Conservation (phyloP, 768 basidiomycete genomes). For the Cubamyces lactineus region DNA sequence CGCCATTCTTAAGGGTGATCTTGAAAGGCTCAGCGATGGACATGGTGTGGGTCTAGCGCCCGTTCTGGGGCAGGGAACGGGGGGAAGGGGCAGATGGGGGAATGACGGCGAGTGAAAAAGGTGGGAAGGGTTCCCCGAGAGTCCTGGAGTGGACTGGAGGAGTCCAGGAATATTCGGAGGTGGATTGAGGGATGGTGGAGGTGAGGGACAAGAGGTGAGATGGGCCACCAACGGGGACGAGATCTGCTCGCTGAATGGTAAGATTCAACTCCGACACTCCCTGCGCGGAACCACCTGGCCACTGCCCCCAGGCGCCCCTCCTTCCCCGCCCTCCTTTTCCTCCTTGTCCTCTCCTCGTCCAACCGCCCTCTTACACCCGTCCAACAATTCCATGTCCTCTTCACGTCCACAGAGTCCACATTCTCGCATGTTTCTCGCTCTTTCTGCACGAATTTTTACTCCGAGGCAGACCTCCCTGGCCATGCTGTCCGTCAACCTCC, state of each 20-base stretch:
- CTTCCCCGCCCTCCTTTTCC: background rate
- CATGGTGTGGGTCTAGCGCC: conserved; percentile 27
- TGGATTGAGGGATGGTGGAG: conserved; percentile 17
- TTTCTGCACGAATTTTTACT: background rate
- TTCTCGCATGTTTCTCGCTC: background rate
- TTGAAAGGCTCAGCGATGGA: conserved; percentile 45
- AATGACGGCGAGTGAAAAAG: conserved; percentile 7
- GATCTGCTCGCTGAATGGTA: conserved; percentile 34
- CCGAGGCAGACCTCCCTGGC: conserved; percentile 9
- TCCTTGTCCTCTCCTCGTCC: background rate
- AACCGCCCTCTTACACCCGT: background rate
- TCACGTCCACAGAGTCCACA: background rate
- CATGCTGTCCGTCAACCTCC: conserved; percentile 4
- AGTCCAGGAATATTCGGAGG: conserved; percentile 19
- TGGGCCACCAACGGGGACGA: conserved; percentile 29
- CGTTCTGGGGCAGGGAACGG: conserved; percentile 1
- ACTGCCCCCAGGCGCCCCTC: conserved; percentile 14
- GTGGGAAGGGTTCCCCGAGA: background rate
- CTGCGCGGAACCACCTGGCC: conserved; percentile 25
- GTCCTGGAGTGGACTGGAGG: conserved; percentile 9
- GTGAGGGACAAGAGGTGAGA: conserved; percentile 30
- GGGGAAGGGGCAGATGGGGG: conserved; percentile 2
- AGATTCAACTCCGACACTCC: conserved; percentile 35
- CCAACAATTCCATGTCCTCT: background rate
- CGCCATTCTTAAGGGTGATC: conserved; percentile 73